These are phyloP conservation scores for Rosellinia necatrix DNA, from an alignment of 2,329 filamentous ascomycete genomes.

Conservation along the genomic window DNA sequence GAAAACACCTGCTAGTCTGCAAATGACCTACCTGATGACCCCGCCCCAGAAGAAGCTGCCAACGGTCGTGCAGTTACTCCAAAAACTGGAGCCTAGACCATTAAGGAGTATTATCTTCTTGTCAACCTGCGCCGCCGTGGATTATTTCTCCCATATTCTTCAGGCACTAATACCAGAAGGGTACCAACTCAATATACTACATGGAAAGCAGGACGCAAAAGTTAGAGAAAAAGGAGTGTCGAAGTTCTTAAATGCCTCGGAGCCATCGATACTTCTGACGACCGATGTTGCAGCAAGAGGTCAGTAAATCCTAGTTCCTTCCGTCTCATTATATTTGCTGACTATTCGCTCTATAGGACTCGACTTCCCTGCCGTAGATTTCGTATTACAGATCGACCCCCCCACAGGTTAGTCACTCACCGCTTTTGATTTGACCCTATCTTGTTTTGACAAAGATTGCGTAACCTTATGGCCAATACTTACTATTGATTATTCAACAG, in stretches of 20 bases:
- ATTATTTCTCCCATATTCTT: slow-evolving; percentile 87
- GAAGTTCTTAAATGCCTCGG: slow-evolving; percentile 74
- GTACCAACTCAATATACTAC: slow-evolving; percentile 77
- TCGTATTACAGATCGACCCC: slow-evolving; percentile 86
- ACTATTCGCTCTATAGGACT: slow-evolving; percentile 52
- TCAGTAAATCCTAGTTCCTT: not conserved
- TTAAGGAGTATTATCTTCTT: slow-evolving; percentile 90
- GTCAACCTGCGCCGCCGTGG: slow-evolving; percentile 91
- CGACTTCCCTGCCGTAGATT: slow-evolving; percentile 88
- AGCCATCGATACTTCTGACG: slow-evolving; percentile 82
- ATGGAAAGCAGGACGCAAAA: slow-evolving; percentile 89
- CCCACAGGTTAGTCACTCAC: slow-evolving; percentile 52
- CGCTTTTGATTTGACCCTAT: not conserved
- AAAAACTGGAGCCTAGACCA: slow-evolving; percentile 71
- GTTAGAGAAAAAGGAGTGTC: slow-evolving; percentile 87
- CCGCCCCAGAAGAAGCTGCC: slow-evolving; percentile 82
- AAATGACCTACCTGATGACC: slow-evolving; percentile 82
- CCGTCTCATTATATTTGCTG: not conserved
- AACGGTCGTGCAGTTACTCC: slow-evolving; percentile 71
- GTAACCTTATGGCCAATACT: not conserved
- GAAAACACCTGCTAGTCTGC: slow-evolving; percentile 87
- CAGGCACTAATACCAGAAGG: slow-evolving; percentile 70
- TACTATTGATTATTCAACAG: slow-evolving; percentile 40
- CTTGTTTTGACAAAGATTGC: not conserved
- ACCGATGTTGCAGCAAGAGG: slow-evolving; percentile 88